Evolutionary conservation across 257 asterid species (phyloP).

Genomic region (Nicotiana attenuata): DNA sequence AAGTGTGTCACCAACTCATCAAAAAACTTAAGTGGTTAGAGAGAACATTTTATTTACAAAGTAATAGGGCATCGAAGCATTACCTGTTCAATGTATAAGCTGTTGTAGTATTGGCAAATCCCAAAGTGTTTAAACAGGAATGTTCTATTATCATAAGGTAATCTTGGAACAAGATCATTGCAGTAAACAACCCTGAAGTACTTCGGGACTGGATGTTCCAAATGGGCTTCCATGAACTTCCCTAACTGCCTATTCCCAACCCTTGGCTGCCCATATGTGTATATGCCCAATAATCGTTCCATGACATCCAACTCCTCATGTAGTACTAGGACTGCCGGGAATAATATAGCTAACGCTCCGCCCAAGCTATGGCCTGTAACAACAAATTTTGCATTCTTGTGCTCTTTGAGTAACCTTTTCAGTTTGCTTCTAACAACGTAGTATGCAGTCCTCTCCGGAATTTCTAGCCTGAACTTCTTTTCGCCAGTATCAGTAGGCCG

Average conservation of each 20-base stretch:
- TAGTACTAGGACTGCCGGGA: conserved; percentile 63
- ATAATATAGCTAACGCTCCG: conserved; percentile 85
- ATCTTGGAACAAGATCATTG: conserved; percentile 88
- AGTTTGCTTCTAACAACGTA: conserved; percentile 51
- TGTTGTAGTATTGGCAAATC: conserved; percentile 61
- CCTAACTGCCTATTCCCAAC: conserved; percentile 63
- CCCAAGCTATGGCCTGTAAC: conserved; percentile 95
- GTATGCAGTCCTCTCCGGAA: conserved; percentile 62
- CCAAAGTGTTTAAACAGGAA: conserved; percentile 94
- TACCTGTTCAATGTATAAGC: conserved; percentile 71
- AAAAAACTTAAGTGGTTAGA: no score
- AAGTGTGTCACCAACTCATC: no score
- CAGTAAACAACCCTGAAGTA: conserved; percentile 79
- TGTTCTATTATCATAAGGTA: conserved; percentile 79
- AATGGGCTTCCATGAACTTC: conserved; percentile 51
- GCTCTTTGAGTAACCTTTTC: conserved; percentile 50
- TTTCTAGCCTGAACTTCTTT: conserved; percentile 21
- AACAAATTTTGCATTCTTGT: conserved; percentile 62
- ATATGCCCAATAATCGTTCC: conserved; percentile 53
- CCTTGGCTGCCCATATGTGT: conserved; percentile 91
- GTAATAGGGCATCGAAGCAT: conserved; percentile 5
- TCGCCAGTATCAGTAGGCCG: conserved; percentile 2
- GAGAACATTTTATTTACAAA: no score
- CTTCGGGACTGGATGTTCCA: conserved; percentile 49
- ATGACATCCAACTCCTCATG: conserved; percentile 57